Evolutionary conservation across 441 rosid species (phyloP).

Genomic region (Macaranga tanarius): DNA sequence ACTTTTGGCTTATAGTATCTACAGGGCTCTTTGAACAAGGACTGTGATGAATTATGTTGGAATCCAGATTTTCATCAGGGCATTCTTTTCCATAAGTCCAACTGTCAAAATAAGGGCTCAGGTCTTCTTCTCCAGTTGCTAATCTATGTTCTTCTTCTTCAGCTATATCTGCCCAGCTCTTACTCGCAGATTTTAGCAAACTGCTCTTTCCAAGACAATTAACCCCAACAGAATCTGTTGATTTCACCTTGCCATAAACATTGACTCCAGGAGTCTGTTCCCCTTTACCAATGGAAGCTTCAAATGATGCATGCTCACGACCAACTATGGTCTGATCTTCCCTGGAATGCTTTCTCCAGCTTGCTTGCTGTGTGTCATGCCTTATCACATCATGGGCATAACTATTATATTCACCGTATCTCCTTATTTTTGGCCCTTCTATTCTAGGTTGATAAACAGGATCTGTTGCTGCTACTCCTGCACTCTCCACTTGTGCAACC

Average conservation of each 20-base stretch:
- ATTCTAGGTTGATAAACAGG: slow-evolving; percentile 1
- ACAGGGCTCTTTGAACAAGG: slow-evolving; percentile 26
- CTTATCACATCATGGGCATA: not conserved
- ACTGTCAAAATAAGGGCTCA: not conserved
- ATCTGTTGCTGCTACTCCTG: slow-evolving; percentile 8
- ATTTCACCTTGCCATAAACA: not conserved
- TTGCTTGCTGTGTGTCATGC: not conserved
- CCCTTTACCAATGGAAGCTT: slow-evolving; percentile 2
- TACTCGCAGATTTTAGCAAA: slow-evolving; percentile 21
- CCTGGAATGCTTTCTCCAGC: slow-evolving; percentile 7
- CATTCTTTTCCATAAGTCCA: slow-evolving; percentile 28
- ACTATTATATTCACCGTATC: not conserved
- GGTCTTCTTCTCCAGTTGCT: slow-evolving; percentile 18
- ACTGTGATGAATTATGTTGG: slow-evolving; percentile 32
- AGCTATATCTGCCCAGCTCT: slow-evolving; percentile 82
- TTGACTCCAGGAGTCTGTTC: not conserved
- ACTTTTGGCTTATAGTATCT: slow-evolving; percentile 28
- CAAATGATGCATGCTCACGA: not conserved
- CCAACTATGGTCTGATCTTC: not conserved
- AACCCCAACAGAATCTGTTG: not conserved
- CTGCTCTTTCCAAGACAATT: not conserved
- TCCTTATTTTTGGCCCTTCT: not conserved
- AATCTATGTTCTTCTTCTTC: slow-evolving; percentile 59
- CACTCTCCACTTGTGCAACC: slow-evolving; percentile 1
- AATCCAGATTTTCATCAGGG: slow-evolving; percentile 46